A percentile compares a stretch with the other conserved stretches of the same genome.
Conservation (phyloP, 495 filamentous ascomycete genomes). For the Cetradonia linearis region DNA sequence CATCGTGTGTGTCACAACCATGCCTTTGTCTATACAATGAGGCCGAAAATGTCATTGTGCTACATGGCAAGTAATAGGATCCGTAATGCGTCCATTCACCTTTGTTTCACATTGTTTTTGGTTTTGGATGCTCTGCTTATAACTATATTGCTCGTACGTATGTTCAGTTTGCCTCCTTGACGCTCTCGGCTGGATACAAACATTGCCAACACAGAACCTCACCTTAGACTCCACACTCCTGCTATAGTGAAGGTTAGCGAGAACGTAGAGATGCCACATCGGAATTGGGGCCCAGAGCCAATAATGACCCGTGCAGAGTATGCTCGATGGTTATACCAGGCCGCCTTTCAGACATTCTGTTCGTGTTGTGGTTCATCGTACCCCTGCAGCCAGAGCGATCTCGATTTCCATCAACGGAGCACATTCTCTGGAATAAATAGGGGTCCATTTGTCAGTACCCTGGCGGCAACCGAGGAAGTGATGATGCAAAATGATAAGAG, state of each 20-base stretch:
- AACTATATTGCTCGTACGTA: neutral
- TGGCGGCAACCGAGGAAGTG: neutral
- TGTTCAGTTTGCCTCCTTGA: neutral
- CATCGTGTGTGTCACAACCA: neutral
- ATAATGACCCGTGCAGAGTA: neutral
- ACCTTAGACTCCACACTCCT: neutral
- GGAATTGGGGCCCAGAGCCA: neutral
- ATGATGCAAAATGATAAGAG: constrained; percentile 8
- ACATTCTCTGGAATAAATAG: neutral
- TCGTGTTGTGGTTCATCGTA: neutral
- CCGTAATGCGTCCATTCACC: neutral
- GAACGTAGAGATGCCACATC: neutral
- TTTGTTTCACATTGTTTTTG: neutral
- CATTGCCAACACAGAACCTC: neutral
- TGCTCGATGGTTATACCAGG: too few relatives aligned
- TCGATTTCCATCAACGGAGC: constrained; percentile 1
- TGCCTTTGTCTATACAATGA: neutral
- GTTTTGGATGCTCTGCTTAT: neutral
- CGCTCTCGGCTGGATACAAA: neutral
- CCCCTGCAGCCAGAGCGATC: constrained; percentile 6
- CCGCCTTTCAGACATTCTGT: neutral
- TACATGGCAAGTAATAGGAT: neutral
- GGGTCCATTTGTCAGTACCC: neutral
- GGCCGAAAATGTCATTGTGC: neutral
- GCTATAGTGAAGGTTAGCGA: neutral